Conservation (phyloP, 2,329 filamentous ascomycete genomes). For the Colletotrichum magnum region DNA sequence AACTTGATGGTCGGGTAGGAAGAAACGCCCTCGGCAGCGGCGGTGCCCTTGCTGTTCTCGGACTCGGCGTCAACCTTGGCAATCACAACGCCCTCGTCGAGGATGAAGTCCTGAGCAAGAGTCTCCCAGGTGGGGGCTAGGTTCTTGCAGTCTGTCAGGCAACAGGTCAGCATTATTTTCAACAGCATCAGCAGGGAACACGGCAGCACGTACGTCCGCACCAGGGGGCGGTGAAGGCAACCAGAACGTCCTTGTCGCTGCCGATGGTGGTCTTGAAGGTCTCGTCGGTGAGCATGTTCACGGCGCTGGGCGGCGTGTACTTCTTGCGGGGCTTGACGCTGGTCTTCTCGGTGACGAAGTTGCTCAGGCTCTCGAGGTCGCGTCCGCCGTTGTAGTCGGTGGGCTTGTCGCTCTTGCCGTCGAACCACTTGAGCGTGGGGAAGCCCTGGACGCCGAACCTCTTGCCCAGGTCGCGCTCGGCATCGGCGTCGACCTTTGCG, state of each 20-base stretch:
- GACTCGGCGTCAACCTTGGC: slow-evolving; percentile 97
- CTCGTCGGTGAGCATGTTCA: slow-evolving; percentile 84
- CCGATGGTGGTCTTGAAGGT: slow-evolving; percentile 85
- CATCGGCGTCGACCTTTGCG: slow-evolving; percentile 96
- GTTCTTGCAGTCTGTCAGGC: slow-evolving; percentile 87
- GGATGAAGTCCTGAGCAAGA: slow-evolving; percentile 84
- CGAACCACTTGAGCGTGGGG: slow-evolving; percentile 97
- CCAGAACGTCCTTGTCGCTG: slow-evolving; percentile 88
- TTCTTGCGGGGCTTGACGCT: slow-evolving; percentile 85
- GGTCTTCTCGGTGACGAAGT: slow-evolving; percentile 90
- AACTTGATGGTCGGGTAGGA: slow-evolving; percentile 98
- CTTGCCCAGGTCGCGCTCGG: slow-evolving; percentile 86
- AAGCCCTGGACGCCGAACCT: slow-evolving; percentile 93
- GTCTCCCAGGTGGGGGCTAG: slow-evolving; percentile 93
- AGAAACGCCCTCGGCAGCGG: slow-evolving; percentile 81
- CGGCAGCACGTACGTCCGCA: slow-evolving; percentile 85
- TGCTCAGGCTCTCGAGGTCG: slow-evolving; percentile 86
- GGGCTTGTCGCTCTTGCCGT: slow-evolving; percentile 91
- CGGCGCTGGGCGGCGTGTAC: slow-evolving; percentile 78
- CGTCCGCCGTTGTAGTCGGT: slow-evolving; percentile 88
- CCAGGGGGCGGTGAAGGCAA: slow-evolving; percentile 98
- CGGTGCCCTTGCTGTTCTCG: slow-evolving; percentile 84
- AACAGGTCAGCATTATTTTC: slow-evolving; percentile 30
- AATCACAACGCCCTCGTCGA: slow-evolving; percentile 84
- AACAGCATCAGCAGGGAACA: slow-evolving; percentile 17